Conservation (phyloP, 2,329 filamentous ascomycete species). For the Chrysoporthe austroafricana region DNA sequence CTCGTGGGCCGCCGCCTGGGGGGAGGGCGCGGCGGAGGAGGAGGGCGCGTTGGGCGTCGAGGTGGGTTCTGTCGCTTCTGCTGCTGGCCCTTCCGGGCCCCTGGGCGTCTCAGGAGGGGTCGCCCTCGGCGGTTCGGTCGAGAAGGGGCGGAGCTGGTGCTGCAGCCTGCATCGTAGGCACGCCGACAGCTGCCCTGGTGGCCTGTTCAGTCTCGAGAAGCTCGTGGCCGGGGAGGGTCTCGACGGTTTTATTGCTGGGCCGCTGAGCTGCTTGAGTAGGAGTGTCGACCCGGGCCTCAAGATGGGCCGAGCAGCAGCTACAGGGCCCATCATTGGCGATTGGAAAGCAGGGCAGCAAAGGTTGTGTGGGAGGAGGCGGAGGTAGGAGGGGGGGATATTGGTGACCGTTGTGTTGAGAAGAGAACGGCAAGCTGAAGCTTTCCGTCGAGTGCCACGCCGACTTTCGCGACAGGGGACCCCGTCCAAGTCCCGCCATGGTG, state of each 20-base stretch:
- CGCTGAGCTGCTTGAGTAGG: conserved; percentile 29
- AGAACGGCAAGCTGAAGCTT: background rate
- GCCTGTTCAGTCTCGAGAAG: conserved; percentile 12
- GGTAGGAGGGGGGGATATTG: background rate
- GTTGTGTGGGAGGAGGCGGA: background rate
- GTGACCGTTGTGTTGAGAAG: background rate
- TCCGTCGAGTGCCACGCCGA: conserved; percentile 8
- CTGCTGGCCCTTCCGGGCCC: background rate
- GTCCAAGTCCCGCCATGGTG: background rate
- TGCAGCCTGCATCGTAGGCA: conserved; percentile 36
- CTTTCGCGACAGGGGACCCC: conserved; percentile 12
- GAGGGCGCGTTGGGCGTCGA: conserved; percentile 12
- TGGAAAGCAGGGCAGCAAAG: conserved; percentile 9
- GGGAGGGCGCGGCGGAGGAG: conserved; percentile 4
- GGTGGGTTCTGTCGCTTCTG: background rate
- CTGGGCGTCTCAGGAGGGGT: background rate
- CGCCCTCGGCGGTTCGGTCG: conserved; percentile 35
- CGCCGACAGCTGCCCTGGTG: conserved; percentile 29
- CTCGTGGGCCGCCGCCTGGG: conserved; percentile 32
- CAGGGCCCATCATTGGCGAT: conserved; percentile 29
- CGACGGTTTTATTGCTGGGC: conserved; percentile 22
- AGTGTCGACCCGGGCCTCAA: conserved; percentile 25
- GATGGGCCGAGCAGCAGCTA: conserved; percentile 29
- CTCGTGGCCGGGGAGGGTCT: conserved; percentile 18
- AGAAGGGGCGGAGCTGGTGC: conserved; percentile 36